Conservation (phyloP, 129 eudicot species). For the Apium graveolens region DNA sequence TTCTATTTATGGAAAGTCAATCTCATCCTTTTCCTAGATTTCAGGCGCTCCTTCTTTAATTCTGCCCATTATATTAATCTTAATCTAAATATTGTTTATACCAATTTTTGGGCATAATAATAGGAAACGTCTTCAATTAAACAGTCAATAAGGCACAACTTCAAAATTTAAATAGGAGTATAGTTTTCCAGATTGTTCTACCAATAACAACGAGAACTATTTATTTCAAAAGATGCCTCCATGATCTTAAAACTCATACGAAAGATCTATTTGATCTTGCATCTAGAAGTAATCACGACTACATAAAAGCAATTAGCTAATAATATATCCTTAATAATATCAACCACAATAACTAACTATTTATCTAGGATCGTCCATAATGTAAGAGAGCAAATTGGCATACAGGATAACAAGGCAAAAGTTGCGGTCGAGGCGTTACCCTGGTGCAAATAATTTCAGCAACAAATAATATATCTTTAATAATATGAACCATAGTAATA, state of each 20-base stretch:
- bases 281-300: neutral
- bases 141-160: neutral
- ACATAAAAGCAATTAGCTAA: neutral
- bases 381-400: neutral
- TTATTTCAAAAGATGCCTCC: neutral
- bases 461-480: no score
- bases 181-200: neutral
- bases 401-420: no score
- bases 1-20: no score
- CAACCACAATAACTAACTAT: neutral
- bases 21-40: no score
- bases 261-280: neutral
- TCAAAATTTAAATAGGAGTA: neutral
- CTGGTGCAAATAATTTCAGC: no score
- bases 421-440: constrained; percentile 36
- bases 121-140: neutral
- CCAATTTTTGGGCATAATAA: no score
- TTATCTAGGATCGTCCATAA: neutral
- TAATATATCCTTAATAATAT: neutral
- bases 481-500: no score
- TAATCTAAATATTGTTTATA: no score
- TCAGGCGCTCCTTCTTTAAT: no score
- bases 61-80: no score
- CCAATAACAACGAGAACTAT: neutral
- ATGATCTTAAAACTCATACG: neutral